phyloP scores from a whole-genome alignment of 2,329 filamentous ascomycete species.

The Fusarium subtropicale region DNA sequence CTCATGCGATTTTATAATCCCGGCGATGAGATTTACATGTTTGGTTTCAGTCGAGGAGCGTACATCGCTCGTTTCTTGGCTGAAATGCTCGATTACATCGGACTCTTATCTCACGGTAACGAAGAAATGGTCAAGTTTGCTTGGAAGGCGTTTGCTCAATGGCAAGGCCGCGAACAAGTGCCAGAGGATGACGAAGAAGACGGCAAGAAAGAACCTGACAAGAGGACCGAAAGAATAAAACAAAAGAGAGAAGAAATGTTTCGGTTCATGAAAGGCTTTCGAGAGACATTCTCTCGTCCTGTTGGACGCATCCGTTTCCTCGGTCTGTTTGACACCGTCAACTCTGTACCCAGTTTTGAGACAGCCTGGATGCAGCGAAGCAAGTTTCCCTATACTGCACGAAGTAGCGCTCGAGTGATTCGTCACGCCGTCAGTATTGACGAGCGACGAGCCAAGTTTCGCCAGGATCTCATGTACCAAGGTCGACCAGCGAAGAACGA shows the following conservation, averaged over 20 bases:
- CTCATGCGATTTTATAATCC: slow-evolving; percentile 78
- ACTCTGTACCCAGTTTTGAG: slow-evolving; percentile 83
- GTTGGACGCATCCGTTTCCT: slow-evolving; percentile 80
- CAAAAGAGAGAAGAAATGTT: slow-evolving; percentile 68
- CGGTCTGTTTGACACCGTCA: slow-evolving; percentile 85
- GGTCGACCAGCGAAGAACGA: slow-evolving; percentile 34
- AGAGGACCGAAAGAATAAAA: slow-evolving; percentile 56
- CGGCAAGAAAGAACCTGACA: background rate
- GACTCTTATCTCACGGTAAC: slow-evolving; percentile 82
- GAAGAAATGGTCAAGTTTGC: slow-evolving; percentile 87
- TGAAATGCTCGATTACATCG: slow-evolving; percentile 87
- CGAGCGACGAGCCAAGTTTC: slow-evolving; percentile 77
- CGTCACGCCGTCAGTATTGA: slow-evolving; percentile 78
- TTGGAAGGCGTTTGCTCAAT: slow-evolving; percentile 83
- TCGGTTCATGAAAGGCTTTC: slow-evolving; percentile 80
- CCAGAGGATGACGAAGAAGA: slow-evolving; percentile 53
- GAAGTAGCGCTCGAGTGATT: slow-evolving; percentile 69
- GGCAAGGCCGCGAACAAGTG: slow-evolving; percentile 70
- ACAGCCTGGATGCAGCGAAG: slow-evolving; percentile 80
- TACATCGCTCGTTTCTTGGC: slow-evolving; percentile 81
- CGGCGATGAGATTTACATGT: slow-evolving; percentile 75
- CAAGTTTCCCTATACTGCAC: slow-evolving; percentile 77
- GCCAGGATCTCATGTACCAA: slow-evolving; percentile 76
- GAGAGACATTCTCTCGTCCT: slow-evolving; percentile 82
- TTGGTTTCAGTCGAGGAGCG: slow-evolving; percentile 78